phyloP scores from a whole-genome alignment of 352 stramenopile species.

The Pythium brassicae region DNA sequence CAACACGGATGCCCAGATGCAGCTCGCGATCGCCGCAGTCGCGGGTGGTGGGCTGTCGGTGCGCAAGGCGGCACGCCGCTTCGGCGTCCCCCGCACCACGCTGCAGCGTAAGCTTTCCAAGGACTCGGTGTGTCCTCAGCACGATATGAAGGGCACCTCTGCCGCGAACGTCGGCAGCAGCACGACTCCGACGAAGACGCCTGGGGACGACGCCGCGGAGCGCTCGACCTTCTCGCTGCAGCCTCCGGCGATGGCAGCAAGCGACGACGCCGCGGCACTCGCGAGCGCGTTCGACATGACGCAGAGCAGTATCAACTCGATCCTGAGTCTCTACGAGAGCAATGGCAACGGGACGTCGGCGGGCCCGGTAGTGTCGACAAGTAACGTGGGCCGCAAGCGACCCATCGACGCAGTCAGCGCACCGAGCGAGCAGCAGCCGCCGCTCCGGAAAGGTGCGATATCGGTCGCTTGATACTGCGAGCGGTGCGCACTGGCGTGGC shows the following conservation, averaged over 20 bases:
- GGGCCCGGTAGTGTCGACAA: not conserved
- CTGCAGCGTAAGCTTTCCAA: conserved; percentile 61
- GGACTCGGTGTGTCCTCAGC: conserved; percentile 12
- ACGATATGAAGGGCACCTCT: conserved; percentile 3
- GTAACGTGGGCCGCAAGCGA: conserved; percentile 31
- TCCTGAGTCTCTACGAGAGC: conserved; percentile 13
- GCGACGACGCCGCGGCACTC: not conserved
- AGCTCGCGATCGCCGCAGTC: conserved; percentile 61
- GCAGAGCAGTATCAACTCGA: conserved; percentile 11
- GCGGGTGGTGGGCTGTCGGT: conserved; percentile 56
- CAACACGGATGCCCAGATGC: conserved; percentile 36
- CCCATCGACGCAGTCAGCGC: conserved; percentile 32
- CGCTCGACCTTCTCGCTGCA: not conserved
- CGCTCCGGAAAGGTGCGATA: conserved; percentile 23
- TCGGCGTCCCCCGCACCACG: conserved; percentile 64
- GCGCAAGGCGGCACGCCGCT: conserved; percentile 66
- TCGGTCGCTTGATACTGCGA: too few species aligned
- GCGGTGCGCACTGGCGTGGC: too few species aligned
- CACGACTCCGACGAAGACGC: conserved; percentile 2
- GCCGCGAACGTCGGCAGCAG: conserved; percentile 9
- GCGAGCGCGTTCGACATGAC: conserved; percentile 9
- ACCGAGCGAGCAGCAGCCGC: conserved; percentile 4
- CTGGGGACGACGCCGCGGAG: not conserved
- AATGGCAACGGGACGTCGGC: conserved; percentile 13
- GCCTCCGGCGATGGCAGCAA: not conserved